Percentiles rank a stretch among this genome's conserved stretches.
Evolutionary conservation across 2,329 filamentous ascomycete genomes (phyloP).

Genomic region (Cercospora beticola): DNA sequence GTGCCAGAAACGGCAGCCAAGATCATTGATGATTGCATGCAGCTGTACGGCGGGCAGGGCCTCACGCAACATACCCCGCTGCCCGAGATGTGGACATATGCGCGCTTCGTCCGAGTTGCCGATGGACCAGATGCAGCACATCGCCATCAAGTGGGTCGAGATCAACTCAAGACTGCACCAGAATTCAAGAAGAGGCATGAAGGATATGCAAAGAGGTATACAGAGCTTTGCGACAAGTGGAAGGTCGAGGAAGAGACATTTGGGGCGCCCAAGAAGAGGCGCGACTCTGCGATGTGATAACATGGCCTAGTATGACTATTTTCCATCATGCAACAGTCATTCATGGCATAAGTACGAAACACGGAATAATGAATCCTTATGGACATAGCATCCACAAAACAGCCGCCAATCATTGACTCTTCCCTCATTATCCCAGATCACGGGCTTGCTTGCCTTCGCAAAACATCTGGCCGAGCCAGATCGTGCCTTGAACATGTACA

Average conservation of each 20-base stretch:
- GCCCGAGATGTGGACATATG: slow-evolving; percentile 53
- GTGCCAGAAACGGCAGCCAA: slow-evolving; percentile 76
- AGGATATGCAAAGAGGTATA: slow-evolving; percentile 54
- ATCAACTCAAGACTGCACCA: slow-evolving; percentile 69
- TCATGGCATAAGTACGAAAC: neutral
- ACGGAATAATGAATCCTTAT: neutral
- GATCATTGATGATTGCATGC: slow-evolving; percentile 90
- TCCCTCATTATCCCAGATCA: neutral
- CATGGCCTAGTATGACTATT: neutral
- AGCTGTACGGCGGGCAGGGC: slow-evolving; percentile 85
- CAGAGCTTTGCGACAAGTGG: slow-evolving; percentile 50
- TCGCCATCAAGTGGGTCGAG: slow-evolving; percentile 72
- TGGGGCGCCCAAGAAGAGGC: slow-evolving; percentile 39
- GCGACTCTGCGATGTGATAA: neutral
- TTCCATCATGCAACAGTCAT: neutral
- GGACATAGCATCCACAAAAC: neutral
- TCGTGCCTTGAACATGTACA: neutral
- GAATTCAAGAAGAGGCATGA: slow-evolving; percentile 60
- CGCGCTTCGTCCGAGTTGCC: slow-evolving; percentile 33
- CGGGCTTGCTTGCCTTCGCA: neutral
- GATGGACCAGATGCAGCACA: slow-evolving; percentile 97
- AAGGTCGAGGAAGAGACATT: slow-evolving; percentile 64
- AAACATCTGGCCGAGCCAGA: neutral
- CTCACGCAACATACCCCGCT: slow-evolving; percentile 91
- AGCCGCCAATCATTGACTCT: neutral